Evolutionary conservation across 2,329 filamentous ascomycete species (phyloP), one percentile per base, ranked within the genome.

Genomic region (Neocucurbitaria cava): DNA sequence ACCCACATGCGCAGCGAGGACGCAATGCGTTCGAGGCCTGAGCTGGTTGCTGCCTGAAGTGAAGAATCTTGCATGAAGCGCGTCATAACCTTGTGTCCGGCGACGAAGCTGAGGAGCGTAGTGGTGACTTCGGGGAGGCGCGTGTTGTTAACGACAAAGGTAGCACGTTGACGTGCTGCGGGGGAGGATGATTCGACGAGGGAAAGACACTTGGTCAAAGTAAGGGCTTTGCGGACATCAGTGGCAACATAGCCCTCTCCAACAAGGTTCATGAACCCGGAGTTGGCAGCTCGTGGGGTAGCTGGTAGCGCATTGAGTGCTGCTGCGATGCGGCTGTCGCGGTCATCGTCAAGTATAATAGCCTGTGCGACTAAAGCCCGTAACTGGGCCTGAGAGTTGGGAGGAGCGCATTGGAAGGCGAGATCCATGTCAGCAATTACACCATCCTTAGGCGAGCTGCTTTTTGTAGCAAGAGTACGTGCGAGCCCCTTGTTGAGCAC

Each of bases 391-490:
- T 86, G 85, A 1, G 92, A 96, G 11, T 89, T 90, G 33, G 89
- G 86, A 0, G 94, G 94, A 0, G 93, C 91, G 7, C 87, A 84
- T 53, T 85, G 83, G 58, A 91, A 81, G 2, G 93, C 91, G 30
- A 91, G 81, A 0, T 86, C 82, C 28, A 96, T 81, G 51, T 87
- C 81, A 31, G 77, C 71, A 49, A 81, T 78, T 56, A 85, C 79
- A 36, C 72, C 54, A 74, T 78, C 50, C 50, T 64, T 77, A 10
- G 75, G 72, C 2, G 75, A 71, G 17, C 78, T 77, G 10, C 82
- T 80, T 54, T 83, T 83, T 13, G 78, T 77, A 38, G 84, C 82
- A 30, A 96, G 81, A 31, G 85, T 87, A 15, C 81, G 80, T 11
- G 87, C 80, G 24, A 97, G 82, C 2, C 86, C 87, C 52, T 84